Evolutionary conservation across 495 filamentous ascomycete genomes (phyloP).

Genomic region (Talaromyces stipitatus): DNA sequence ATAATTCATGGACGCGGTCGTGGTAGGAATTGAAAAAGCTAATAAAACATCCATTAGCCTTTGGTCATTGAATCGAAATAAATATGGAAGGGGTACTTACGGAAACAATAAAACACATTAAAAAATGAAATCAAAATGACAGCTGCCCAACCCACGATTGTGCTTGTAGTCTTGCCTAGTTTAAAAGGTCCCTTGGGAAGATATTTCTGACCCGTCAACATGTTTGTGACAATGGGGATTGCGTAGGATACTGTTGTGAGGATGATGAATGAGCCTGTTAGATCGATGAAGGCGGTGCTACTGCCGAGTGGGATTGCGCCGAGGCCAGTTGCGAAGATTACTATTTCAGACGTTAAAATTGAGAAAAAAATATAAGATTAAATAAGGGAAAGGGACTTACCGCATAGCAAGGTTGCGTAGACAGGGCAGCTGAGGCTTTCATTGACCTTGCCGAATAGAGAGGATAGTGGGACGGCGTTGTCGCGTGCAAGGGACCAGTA

Average conservation of each 20-base stretch:
- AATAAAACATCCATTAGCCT: not conserved
- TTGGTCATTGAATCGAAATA: not conserved
- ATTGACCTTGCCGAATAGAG: constrained; percentile 26
- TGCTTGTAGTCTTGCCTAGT: constrained; percentile 51
- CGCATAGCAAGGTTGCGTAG: constrained; percentile 42
- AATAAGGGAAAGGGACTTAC: not conserved
- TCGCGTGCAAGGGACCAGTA: constrained; percentile 76
- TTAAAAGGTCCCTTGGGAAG: constrained; percentile 63
- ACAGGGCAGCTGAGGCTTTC: constrained; percentile 48
- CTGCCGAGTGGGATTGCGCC: constrained; percentile 64
- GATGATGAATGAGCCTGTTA: constrained; percentile 69
- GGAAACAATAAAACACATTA: constrained; percentile 11
- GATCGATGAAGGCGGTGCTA: constrained; percentile 60
- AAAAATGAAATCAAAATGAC: constrained; percentile 58
- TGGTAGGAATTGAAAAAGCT: not conserved
- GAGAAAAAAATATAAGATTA: constrained; percentile 15
- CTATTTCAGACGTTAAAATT: constrained; percentile 12
- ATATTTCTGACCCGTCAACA: constrained; percentile 53
- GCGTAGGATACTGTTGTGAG: constrained; percentile 65
- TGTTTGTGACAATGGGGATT: constrained; percentile 61
- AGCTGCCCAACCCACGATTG: constrained; percentile 45
- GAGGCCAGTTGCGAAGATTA: constrained; percentile 51
- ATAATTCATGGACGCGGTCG: constrained; percentile 1
- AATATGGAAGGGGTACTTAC: not conserved
- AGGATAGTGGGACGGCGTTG: constrained; percentile 36